Base-by-base conservation (phyloP, 2,329 filamentous ascomycete species). In the Lasiodiplodia citricola region DNA sequence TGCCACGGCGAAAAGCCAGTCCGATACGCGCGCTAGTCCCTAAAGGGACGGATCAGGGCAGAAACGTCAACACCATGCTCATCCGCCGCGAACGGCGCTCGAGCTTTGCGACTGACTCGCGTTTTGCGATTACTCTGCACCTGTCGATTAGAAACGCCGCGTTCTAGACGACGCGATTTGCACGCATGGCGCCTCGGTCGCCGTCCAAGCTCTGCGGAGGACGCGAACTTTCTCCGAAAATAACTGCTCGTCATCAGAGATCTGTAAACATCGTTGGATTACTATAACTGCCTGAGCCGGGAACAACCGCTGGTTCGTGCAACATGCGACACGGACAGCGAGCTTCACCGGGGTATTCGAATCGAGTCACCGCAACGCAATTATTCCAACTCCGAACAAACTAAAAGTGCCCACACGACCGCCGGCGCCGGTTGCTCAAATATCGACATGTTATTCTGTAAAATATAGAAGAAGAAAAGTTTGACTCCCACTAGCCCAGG, bases 401-500 rank as follows among this genome's bases (percentile, higher is more conserved):
- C 7, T n/a, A n/a, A 28, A n/a, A 51, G 18, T 10, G n/a, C 25
- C 41, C 50, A 11, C 25, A 13, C 14, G 23, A 23, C 44, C 28
- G 41, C 60, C 28, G 52, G 18, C 47, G 44, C 60, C 47, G 23
- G 14, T 23, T 64, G 58, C 58, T 35, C 50, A 50, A 18, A 4
- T 35, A 44, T 28, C 11, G 41, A 50, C 23, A 35, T 35, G 8
- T 28, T 63, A 4, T 63, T 18, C 31, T 10, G 8, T 8, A 44
- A 35, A 51, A 55, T 23, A 44, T 16, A 8, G 28, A 28, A 13
- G 47, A 38, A 16, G 14, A n/a, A n/a, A 28, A 31, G 4, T 35
- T 35, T 67, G 7, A 35, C 2, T 7, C 11, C 21, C 14, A 18
- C 77, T 73, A 80, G 25, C 79, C 79, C 23, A 81, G 71, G 50